Conservation (phyloP, 306 rosid species). For the Quercus cerris region DNA sequence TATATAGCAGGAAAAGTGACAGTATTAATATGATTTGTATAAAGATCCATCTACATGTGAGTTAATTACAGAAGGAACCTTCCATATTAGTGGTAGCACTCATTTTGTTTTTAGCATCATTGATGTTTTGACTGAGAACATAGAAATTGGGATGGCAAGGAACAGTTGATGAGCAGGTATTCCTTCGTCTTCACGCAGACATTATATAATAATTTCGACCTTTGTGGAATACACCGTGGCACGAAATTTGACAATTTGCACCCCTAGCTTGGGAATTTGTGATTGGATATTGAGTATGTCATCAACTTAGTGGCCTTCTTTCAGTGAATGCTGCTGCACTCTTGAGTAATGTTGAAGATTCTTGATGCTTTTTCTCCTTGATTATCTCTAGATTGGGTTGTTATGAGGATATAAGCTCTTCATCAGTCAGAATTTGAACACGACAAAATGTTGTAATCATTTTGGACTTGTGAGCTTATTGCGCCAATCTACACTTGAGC, state of each 20-base stretch:
- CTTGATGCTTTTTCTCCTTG: conserved; percentile 20
- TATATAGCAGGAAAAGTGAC: too few species aligned
- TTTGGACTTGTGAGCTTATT: conserved; percentile 25
- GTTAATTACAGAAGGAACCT: conserved; percentile 24
- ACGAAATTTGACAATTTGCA: conserved; percentile 10
- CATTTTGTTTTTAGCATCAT: conserved; percentile 32
- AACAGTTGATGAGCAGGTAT: conserved; percentile 2
- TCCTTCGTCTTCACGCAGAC: conserved; percentile 20
- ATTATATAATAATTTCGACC: conserved; percentile 13
- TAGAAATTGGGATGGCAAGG: conserved; percentile 1
- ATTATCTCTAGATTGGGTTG: conserved; percentile 28
- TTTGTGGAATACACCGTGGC: conserved; percentile 46
- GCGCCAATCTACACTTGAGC: conserved; percentile 55
- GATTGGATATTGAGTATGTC: conserved; percentile 28
- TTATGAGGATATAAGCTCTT: conserved; percentile 18
- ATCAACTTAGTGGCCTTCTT: conserved; percentile 28
- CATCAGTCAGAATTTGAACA: conserved; percentile 17
- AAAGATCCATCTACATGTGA: background rate
- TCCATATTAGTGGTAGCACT: conserved; percentile 23
- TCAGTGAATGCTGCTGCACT: conserved; percentile 17
- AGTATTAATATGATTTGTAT: background rate
- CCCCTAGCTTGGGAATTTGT: conserved; percentile 22
- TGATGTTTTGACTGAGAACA: conserved; percentile 42
- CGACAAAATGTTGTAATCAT: conserved; percentile 37
- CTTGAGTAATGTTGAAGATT: conserved; percentile 39